These are phyloP conservation scores for Teratosphaeriaceae sp. DNA, from an alignment of 2,329 filamentous ascomycete genomes.

Conservation along the genomic window DNA sequence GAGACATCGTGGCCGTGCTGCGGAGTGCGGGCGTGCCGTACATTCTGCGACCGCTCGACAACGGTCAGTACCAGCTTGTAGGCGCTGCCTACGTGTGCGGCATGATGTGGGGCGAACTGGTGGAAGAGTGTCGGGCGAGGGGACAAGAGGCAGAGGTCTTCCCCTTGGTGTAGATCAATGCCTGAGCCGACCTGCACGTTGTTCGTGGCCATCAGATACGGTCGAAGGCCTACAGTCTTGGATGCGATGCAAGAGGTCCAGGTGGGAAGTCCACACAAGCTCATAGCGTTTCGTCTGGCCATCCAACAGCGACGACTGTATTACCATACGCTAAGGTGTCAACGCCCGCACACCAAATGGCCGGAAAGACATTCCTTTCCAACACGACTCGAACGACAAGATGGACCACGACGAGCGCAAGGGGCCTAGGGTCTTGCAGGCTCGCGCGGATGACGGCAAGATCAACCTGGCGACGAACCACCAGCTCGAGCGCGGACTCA, in stretches of 20 bases:
- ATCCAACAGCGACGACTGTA: too few species aligned
- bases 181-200: too few species aligned
- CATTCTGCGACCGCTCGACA: background rate
- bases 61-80: background rate
- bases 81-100: background rate
- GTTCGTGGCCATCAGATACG: too few species aligned
- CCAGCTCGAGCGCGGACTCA: slow-evolving; percentile 44
- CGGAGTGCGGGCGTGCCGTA: background rate
- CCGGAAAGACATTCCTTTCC: too few species aligned
- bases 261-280: too few species aligned
- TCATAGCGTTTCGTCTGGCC: too few species aligned
- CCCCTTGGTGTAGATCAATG: background rate
- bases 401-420: background rate
- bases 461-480: slow-evolving; percentile 10
- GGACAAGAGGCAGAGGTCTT: background rate
- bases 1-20: background rate
- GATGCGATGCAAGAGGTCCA: too few species aligned
- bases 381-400: too few species aligned
- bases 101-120: background rate
- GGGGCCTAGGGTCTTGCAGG: slow-evolving; percentile 1
- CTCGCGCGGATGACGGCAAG: background rate
- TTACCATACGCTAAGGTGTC: too few species aligned
- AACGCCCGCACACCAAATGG: too few species aligned
- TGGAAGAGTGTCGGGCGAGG: background rate
- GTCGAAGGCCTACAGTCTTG: too few species aligned